These are phyloP conservation scores for Wallacemonas rigidus DNA, from an alignment of 208 protist species.

Conservation along the genomic window DNA sequence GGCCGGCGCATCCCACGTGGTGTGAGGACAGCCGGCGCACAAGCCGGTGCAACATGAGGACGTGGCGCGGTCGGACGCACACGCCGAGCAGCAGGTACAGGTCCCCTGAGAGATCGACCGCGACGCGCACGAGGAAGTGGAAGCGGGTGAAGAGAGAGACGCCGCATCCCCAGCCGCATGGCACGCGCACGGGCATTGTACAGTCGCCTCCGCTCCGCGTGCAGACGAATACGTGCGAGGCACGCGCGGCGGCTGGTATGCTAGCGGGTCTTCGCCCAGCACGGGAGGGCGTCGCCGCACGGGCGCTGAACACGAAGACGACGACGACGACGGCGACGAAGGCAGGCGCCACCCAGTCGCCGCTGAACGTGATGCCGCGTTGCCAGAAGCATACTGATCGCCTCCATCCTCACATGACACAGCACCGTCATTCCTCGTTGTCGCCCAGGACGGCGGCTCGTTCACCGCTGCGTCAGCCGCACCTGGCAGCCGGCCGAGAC, in stretches of 20 bases:
- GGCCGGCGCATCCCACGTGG: no score
- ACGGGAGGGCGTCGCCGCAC: background rate
- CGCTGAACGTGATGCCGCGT: no score
- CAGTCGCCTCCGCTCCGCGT: background rate
- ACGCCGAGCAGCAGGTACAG: constrained; percentile 17
- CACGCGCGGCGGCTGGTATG: constrained; percentile 1
- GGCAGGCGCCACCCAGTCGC: background rate
- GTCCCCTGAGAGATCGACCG: background rate
- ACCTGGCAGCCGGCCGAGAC: constrained; percentile 2
- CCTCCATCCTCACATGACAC: no score
- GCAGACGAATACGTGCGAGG: background rate
- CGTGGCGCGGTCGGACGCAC: background rate
- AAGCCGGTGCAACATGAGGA: no score
- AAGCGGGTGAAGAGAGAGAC: no score
- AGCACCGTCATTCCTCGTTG: no score
- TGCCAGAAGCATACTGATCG: no score
- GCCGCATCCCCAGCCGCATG: background rate
- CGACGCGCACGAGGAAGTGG: background rate
- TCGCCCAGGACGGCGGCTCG: no score
- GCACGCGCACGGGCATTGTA: background rate
- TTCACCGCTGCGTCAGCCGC: background rate
- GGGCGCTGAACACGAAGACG: background rate
- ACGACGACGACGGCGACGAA: background rate
- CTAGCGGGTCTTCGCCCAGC: background rate
- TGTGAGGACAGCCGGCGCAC: no score